These are phyloP conservation scores for Leccinum variicolor DNA, from an alignment of 768 basidiomycete genomes.

Conservation along the genomic window DNA sequence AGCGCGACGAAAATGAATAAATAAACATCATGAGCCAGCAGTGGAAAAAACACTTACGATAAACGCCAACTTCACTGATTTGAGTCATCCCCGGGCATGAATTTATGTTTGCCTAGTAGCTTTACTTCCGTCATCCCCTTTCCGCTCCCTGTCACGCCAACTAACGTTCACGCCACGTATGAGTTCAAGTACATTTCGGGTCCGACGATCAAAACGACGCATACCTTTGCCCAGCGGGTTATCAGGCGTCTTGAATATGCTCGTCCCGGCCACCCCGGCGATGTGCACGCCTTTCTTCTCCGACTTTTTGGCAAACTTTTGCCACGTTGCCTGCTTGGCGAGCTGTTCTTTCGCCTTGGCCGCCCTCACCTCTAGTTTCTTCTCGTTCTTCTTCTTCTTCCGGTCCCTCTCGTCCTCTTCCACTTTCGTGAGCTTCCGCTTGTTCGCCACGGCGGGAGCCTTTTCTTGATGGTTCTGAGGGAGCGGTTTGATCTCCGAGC, in stretches of 20 bases:
- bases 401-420: conserved; percentile 86
- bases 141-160: conserved; percentile 89
- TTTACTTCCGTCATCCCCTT: conserved; percentile 83
- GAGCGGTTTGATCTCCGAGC: conserved; percentile 64
- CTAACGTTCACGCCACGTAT: conserved; percentile 36
- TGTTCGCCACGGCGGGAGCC: conserved; percentile 43
- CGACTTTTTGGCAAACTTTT: conserved; percentile 92
- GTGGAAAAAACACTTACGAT: conserved; percentile 6
- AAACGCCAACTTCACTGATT: conserved; percentile 20
- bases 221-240: conserved; percentile 83
- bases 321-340: conserved; percentile 83
- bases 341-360: conserved; percentile 87
- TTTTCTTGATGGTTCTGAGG: conserved; percentile 53
- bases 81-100: conserved; percentile 49
- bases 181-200: conserved; percentile 4
- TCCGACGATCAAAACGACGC: conserved; percentile 28
- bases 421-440: conserved; percentile 74
- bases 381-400: conserved; percentile 96
- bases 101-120: conserved; percentile 74
- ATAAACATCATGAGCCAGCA: background rate
- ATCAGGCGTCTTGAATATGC: conserved; percentile 93
- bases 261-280: conserved; percentile 83
- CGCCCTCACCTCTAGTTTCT: conserved; percentile 80
- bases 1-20: background rate
- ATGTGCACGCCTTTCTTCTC: conserved; percentile 92